These are phyloP conservation scores for Oryza coarctata DNA, from an alignment of 176 grass and related monocot species.

Conservation along the genomic window DNA sequence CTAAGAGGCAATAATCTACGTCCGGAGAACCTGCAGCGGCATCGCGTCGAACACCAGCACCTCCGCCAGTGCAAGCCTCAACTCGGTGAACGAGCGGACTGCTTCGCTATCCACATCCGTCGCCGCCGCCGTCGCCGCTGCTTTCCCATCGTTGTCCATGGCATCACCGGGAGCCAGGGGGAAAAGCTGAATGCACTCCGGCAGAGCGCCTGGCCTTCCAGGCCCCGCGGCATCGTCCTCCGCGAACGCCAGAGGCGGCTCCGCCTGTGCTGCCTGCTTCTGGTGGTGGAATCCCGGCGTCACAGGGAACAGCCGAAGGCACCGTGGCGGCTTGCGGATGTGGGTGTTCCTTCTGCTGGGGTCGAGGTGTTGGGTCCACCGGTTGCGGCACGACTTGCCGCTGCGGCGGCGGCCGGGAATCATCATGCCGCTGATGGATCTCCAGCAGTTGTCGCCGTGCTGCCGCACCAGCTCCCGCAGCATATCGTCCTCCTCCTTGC, in stretches of 20 bases:
- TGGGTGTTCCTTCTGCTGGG: not conserved
- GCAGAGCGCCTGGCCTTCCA: not conserved
- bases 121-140: not conserved
- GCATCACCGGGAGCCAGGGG: not conserved
- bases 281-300: not conserved
- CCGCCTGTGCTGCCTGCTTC: not conserved
- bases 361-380: not conserved
- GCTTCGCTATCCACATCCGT: slow-evolving; percentile 1
- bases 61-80: slow-evolving; percentile 14
- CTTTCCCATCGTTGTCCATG: not conserved
- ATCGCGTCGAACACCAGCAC: not conserved
- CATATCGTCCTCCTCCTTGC: slow-evolving; percentile 40
- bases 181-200: slow-evolving; percentile 12
- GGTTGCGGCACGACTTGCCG: not conserved
- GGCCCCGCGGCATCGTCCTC: not conserved
- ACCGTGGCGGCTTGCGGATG: slow-evolving; percentile 39
- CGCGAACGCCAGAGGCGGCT: not conserved
- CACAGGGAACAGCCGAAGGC: slow-evolving; percentile 18
- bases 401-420: no score
- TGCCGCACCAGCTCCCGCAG: not conserved
- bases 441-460: not conserved
- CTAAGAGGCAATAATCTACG: no score
- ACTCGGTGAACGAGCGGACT: not conserved
- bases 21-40: not conserved
- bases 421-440: rapidly evolving